phyloP scores from a whole-genome alignment of 345 rosid genomes.

The Hevea brasiliensis region DNA sequence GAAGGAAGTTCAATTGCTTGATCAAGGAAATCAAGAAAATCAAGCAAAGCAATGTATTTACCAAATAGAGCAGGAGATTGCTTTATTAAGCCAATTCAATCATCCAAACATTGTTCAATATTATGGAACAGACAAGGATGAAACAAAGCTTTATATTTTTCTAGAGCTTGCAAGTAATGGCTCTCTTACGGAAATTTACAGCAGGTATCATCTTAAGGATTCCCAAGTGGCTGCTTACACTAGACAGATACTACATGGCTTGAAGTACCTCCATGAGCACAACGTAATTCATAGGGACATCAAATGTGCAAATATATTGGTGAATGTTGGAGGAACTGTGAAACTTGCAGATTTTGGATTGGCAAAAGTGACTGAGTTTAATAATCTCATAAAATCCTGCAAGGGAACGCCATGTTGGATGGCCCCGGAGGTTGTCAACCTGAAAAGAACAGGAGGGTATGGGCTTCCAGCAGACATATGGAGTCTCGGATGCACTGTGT shows the following conservation, averaged over 20 bases:
- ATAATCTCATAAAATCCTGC: background rate
- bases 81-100: background rate
- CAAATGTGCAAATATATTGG: background rate
- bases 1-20: background rate
- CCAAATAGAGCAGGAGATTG: background rate
- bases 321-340: background rate
- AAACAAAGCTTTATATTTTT: background rate
- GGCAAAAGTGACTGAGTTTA: background rate
- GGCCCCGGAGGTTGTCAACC: slow-evolving; percentile 30
- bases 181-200: background rate
- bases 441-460: slow-evolving; percentile 48
- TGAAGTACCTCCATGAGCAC: background rate
- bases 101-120: background rate
- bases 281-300: background rate
- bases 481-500: slow-evolving; percentile 84
- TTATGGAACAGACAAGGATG: background rate
- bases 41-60: background rate
- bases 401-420: background rate
- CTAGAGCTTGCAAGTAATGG: background rate
- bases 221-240: background rate
- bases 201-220: background rate
- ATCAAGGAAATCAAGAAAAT: background rate
- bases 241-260: background rate
- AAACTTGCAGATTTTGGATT: background rate
- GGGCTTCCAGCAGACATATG: slow-evolving; percentile 74